Evolutionary conservation across 257 asterid species (phyloP).

Genomic region (Lycium barbarum): DNA sequence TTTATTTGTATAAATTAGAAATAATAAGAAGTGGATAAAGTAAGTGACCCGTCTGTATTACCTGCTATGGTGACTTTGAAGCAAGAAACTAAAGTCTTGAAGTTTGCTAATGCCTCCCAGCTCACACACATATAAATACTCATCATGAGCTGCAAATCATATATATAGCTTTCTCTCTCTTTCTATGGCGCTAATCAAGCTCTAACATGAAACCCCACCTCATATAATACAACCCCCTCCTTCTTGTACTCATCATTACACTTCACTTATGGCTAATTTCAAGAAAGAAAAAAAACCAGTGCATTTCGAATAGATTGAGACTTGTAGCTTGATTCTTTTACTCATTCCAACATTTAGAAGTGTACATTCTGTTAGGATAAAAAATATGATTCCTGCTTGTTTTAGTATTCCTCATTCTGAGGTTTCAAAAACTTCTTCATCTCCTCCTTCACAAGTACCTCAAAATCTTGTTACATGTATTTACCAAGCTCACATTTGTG

Average conservation of each 20-base stretch:
- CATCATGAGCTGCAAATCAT: slow-evolving; percentile 22
- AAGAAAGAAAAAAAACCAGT: too few relatives aligned
- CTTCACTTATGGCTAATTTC: not conserved
- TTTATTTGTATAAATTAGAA: not conserved
- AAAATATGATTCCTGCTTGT: slow-evolving; percentile 44
- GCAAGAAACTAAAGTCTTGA: slow-evolving; percentile 14
- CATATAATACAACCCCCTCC: slow-evolving; percentile 17
- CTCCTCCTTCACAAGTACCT: slow-evolving; percentile 34
- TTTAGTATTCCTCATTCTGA: slow-evolving; percentile 34
- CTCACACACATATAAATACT: slow-evolving; percentile 34
- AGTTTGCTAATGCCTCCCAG: slow-evolving; percentile 44
- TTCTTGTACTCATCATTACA: not conserved
- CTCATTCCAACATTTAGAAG: slow-evolving; percentile 1
- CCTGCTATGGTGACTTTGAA: slow-evolving; percentile 38
- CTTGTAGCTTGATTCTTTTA: too few relatives aligned
- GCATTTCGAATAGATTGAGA: too few relatives aligned
- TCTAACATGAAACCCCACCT: slow-evolving; percentile 39
- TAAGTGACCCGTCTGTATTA: not conserved
- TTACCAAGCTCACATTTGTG: slow-evolving; percentile 43
- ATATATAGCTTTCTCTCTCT: slow-evolving; percentile 28
- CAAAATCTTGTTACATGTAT: slow-evolving; percentile 48
- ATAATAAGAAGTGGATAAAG: slow-evolving; percentile 15
- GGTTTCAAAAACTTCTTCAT: slow-evolving; percentile 10
- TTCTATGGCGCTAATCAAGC: slow-evolving; percentile 54
- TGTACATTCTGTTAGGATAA: not conserved